Percentiles rank a stretch among this genome's conserved stretches.
phyloP scores from a whole-genome alignment of 2,329 filamentous ascomycete species.

The Dichotomopilus funicola region DNA sequence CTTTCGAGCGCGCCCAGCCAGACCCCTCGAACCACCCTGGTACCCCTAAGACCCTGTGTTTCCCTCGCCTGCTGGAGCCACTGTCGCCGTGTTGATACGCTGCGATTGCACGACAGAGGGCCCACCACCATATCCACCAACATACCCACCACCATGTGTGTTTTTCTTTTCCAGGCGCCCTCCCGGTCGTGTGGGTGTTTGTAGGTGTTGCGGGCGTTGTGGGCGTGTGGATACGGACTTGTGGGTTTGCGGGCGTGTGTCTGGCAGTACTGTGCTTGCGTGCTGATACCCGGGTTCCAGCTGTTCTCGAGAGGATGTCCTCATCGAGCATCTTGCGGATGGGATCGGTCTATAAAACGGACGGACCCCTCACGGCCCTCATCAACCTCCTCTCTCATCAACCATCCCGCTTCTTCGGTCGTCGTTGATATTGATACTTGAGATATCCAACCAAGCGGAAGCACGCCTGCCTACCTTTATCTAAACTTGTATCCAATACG shows the following conservation, averaged over 20 bases:
- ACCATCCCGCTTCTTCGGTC: background rate
- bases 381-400: too few species aligned
- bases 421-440: background rate
- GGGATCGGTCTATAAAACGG: conserved; percentile 11
- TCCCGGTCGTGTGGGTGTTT: too few species aligned
- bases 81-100: background rate
- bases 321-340: background rate
- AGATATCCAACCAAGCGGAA: conserved; percentile 8
- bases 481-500: background rate
- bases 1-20: conserved; percentile 7
- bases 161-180: background rate
- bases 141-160: background rate
- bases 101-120: conserved; percentile 7
- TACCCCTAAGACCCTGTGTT: conserved; percentile 12
- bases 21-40: background rate
- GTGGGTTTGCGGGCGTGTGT: too few species aligned
- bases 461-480: conserved; percentile 2
- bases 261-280: too few species aligned
- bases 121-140: background rate
- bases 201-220: too few species aligned
- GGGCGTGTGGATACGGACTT: too few species aligned
- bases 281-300: too few species aligned
- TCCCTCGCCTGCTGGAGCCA: background rate
- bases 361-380: background rate
- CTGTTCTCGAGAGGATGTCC: background rate